Base-by-base conservation (phyloP, 768 basidiomycete species). In the Termitomyces sp. region DNA sequence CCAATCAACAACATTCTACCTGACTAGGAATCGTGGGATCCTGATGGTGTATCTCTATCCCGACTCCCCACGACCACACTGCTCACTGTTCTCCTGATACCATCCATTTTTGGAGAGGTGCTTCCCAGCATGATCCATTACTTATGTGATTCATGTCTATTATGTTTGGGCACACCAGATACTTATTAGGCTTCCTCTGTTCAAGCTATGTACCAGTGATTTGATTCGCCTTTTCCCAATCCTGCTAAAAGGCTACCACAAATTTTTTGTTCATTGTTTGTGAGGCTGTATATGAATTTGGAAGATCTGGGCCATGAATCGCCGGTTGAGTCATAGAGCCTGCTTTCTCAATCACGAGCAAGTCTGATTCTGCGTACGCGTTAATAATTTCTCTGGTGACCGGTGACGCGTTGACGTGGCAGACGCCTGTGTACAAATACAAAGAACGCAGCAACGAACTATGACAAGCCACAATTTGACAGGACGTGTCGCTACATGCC, bases 401-500 rank as follows among this genome's bases (percentile, higher is more conserved):
- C n/a, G n/a, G n/a, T n/a, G n/a, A n/a, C n/a, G n/a, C n/a, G n/a
- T n/a, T n/a, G n/a, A n/a, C 1, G 8, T 22, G 7, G 24, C 16
- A 13, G 37, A 39, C 51, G 2, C 26, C 16, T 18, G 20, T 26
- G 34, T 14, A n/a, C 18, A 39, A 7, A 48, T 14, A 33, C n/a
- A 12, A 14, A 39, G 26, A 14, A 33, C 30, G 12, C 33, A 30
- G 12, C 32, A 33, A 30, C 18, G 18, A 26, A 27, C 6, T 26
- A 13, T n/a, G 50, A 39, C 24, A 27, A 20, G 32, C 32, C 2
- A 13, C n/a, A 12, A 2, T 10, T 5, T 9, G 46, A 47, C 46
- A 47, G 46, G 46, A 51, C 27, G 50, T 51, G 36, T 52, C n/a
- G n/a, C n/a, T n/a, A n/a, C n/a, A n/a, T n/a, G n/a, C n/a, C 37